phyloP scores from a whole-genome alignment of 2,329 filamentous ascomycete species.

The Fusarium sp. region DNA sequence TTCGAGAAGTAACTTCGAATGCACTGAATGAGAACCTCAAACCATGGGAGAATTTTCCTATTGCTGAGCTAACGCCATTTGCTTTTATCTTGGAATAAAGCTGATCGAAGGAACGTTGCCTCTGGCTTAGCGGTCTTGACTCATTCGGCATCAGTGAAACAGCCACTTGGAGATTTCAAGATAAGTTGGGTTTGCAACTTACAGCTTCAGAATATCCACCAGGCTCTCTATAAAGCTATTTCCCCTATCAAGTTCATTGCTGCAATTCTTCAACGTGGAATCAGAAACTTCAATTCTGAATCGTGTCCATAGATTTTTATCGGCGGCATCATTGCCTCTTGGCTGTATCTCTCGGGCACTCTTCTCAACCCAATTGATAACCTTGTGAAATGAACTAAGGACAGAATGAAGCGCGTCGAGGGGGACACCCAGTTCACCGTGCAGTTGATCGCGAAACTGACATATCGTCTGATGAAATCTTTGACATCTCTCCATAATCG shows the following conservation, averaged over 20 bases:
- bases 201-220: not conserved
- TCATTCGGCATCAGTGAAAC: not conserved
- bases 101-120: not conserved
- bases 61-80: not conserved
- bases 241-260: not conserved
- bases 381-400: not conserved
- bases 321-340: not conserved
- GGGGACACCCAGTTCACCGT: not conserved
- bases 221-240: not conserved
- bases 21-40: not conserved
- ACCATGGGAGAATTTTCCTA: fast-evolving
- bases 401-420: not conserved
- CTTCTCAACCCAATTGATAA: not conserved
- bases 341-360: not conserved
- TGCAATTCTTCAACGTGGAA: not conserved
- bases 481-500: not conserved
- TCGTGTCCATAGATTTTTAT: not conserved
- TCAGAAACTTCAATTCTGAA: not conserved
- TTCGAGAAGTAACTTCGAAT: not conserved
- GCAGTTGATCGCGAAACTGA: not conserved
- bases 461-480: fast-evolving
- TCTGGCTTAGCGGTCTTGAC: not conserved
- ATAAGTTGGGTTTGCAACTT: not conserved
- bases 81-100: not conserved
- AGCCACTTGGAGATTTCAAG: not conserved